phyloP scores from a whole-genome alignment of 129 eudicot species.

The Logfia minima region DNA sequence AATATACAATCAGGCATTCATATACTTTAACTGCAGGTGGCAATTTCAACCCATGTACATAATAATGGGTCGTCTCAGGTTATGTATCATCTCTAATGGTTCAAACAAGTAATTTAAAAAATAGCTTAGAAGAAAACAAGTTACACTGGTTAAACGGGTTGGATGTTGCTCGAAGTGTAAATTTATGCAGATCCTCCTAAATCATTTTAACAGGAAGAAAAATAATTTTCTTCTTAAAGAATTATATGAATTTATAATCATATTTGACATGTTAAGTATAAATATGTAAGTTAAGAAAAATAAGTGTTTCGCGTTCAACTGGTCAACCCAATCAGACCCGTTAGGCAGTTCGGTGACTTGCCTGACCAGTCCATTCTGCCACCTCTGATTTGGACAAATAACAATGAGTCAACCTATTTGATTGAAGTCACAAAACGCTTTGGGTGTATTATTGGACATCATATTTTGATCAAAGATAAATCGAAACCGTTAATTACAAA shows the following conservation, averaged over 20 bases:
- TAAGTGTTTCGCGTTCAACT: not conserved
- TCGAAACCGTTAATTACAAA: not conserved
- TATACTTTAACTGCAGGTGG: not conserved
- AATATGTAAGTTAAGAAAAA: not conserved
- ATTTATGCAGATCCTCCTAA: slow-evolving; percentile 2
- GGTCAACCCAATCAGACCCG: not conserved
- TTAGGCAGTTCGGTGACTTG: too few relatives aligned
- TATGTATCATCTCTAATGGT: not conserved
- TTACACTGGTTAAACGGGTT: not conserved
- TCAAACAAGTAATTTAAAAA: not conserved
- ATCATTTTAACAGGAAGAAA: not conserved
- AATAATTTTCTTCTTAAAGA: not conserved
- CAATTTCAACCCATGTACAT: not conserved
- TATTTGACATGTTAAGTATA: not conserved
- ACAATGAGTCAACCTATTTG: not conserved
- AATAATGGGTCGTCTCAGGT: not conserved
- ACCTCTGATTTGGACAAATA: not conserved
- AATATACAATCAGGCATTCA: not conserved
- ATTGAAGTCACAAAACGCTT: not conserved
- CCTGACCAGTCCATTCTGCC: not conserved
- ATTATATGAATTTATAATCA: not conserved
- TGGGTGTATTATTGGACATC: not conserved
- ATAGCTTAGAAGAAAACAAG: not conserved
- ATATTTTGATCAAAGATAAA: not conserved
- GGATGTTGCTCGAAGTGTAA: slow-evolving; percentile 1